Base-by-base conservation (phyloP, 1,284 basidiomycete genomes). In the Phylloboletellus chloephorus region DNA sequence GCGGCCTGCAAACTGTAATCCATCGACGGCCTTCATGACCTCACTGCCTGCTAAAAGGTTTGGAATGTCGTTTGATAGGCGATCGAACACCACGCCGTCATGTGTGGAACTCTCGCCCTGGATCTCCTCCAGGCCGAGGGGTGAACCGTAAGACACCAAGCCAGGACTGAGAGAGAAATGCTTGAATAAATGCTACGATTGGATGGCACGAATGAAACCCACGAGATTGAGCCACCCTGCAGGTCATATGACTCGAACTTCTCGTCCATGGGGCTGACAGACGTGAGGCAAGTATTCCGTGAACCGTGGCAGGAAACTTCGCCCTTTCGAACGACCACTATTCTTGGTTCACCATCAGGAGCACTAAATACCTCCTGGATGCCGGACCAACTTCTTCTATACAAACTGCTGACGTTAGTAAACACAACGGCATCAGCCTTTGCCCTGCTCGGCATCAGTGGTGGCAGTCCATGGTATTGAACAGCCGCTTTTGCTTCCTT, bases 21-120 rank as follows among this genome's bases (percentile, higher is more conserved):
- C 87, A 56, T 93, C 89, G 5, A 77, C 73, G 0, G 82, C 88
- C 23, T 72, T 70, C 19, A 84, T 74, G 28, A 86, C 57, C 17
- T 74, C 74, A 16, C 78, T 70, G 11, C 74, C 68, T 16, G 51
- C 68, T 23, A 80, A 49, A 31, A 82, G 62, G 5, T 49, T 48
- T 2, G 75, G 72, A 16, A 73, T 54, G 25, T 64, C 50, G 3
- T 51, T 55, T 13, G 57, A 58, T 30, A 86, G 56, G 10, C 72
- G 69, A 52, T 85, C 75, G 25, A 65, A 62, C 12, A 78, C 71
- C 7, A 38, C 48, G 10, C 88, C 88, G 50, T 91, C 88, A 22
- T 71, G 72, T 1, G 87, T 88, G 3, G 79, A 79, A 3, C 60
- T 37, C 60, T 91, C 88, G 37, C 63, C 63, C 11, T 71, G 57